Evolutionary conservation across 2,329 filamentous ascomycete species (phyloP), one percentile per base, ranked within the genome.

Genomic region (Paramyrothecium sp.): DNA sequence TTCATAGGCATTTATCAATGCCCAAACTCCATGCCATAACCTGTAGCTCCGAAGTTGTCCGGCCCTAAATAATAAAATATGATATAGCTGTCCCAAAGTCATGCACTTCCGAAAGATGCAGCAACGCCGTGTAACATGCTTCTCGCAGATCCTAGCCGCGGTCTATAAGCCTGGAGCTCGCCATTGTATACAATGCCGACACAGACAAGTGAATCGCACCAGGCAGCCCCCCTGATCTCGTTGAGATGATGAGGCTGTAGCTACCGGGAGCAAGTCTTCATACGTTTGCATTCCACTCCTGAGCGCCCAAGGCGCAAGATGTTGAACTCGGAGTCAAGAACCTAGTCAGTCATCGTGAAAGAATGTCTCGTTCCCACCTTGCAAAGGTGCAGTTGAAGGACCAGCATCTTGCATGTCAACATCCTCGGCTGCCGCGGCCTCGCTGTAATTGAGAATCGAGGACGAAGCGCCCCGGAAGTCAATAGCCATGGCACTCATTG

Each of bases 401-500:
- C 79, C 81, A 21, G 79, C 81, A 59, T 86, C 84, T 44, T 76
- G 69, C 83, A 86, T 86, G 21, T 81, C 78, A 30, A 85, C 73
- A 56, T 86, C 83, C 54, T 79, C 76, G 30, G 67, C 71, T 7
- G 71, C 59, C 19, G 72, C 64, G 10, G 76, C 75, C 53, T 69
- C 68, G 21, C 67, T 68, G 13, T 73, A 60, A 38, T 67, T 66
- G 12, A 67, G 66, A 4, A 69, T 61, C 8, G 65, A 61, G 53
- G 69, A 54, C 53, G 67, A 62, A 59, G 67, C 60, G 48, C 70
- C 65, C 52, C 76, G 73, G 60, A 75, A 79, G 61, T 78, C 78
- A 26, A 80, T 71, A 8, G 74, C 74, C 69, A 81, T 75, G 3
- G 81, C 81, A 56, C 81, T 85, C 62, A 80, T 62, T 2, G 83